phyloP scores from a whole-genome alignment of 176 grass and related monocot species.

The Cenchrus fungigraminus region DNA sequence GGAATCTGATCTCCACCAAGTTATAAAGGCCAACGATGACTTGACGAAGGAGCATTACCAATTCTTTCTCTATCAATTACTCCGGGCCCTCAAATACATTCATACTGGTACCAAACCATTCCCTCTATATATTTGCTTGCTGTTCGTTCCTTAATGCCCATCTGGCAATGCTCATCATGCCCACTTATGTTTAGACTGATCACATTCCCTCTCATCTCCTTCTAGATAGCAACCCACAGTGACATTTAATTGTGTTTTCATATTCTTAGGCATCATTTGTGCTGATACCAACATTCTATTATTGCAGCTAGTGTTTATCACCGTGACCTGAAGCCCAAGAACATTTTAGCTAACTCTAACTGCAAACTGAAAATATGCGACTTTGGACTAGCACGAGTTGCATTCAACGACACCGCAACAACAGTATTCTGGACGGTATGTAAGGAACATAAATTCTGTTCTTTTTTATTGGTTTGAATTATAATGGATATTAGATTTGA shows the following conservation, averaged over 20 bases:
- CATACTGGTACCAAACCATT: slow-evolving; percentile 69
- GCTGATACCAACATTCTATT: slow-evolving; percentile 37
- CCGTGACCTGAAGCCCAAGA: slow-evolving; percentile 97
- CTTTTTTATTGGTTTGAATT: slow-evolving; percentile 25
- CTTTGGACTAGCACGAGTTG: slow-evolving; percentile 95
- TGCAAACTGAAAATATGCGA: slow-evolving; percentile 99
- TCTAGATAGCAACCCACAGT: not conserved
- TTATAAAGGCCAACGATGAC: slow-evolving; percentile 97
- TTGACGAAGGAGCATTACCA: slow-evolving; percentile 96
- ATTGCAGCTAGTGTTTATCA: slow-evolving; percentile 94
- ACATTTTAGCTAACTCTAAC: slow-evolving; percentile 98
- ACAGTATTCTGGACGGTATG: slow-evolving; percentile 99
- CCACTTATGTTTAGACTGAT: not conserved
- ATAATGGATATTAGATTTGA: not conserved
- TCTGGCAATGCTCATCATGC: not conserved
- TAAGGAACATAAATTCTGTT: slow-evolving; percentile 12
- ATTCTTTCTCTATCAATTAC: slow-evolving; percentile 95
- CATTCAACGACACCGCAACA: slow-evolving; percentile 85
- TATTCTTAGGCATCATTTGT: slow-evolving; percentile 17
- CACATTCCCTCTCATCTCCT: slow-evolving; percentile 13
- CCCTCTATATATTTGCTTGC: not conserved
- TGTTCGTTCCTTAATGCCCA: not conserved
- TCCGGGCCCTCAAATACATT: slow-evolving; percentile 96
- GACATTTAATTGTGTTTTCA: not conserved
- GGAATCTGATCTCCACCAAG: slow-evolving; percentile 98